Percentiles rank a stretch among this genome's conserved stretches.
These are phyloP conservation scores for Trichoderma sp. DNA, from an alignment of 2,329 filamentous ascomycete genomes.

Conservation along the genomic window DNA sequence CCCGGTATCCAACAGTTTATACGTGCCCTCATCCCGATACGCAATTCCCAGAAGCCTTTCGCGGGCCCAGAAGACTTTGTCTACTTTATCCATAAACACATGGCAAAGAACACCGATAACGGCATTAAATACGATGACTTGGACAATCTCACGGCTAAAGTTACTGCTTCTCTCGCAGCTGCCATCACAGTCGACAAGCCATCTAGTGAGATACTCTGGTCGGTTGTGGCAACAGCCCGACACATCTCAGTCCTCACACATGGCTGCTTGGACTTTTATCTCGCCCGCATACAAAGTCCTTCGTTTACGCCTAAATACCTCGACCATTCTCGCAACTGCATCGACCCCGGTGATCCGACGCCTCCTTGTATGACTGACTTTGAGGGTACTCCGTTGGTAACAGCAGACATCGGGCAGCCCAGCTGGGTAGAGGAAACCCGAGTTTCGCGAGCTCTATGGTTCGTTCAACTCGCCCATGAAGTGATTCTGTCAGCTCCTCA, in stretches of 20 bases:
- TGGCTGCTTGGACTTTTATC: slow-evolving; percentile 30
- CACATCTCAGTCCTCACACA: slow-evolving; percentile 32
- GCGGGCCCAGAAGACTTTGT: background rate
- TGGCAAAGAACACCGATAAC: background rate
- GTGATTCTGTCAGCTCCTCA: background rate
- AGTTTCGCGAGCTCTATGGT: slow-evolving; percentile 32
- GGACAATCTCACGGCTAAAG: background rate
- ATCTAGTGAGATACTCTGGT: background rate
- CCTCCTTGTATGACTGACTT: slow-evolving; percentile 3
- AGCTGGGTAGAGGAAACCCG: slow-evolving; percentile 36
- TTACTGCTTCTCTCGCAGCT: background rate
- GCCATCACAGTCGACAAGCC: background rate
- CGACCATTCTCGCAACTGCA: background rate
- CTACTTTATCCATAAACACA: slow-evolving; percentile 1
- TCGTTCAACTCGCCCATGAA: slow-evolving; percentile 31
- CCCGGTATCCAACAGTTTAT: slow-evolving; percentile 16
- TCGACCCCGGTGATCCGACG: background rate
- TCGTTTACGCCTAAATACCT: background rate
- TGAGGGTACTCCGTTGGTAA: background rate
- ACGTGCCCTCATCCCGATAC: slow-evolving; percentile 10
- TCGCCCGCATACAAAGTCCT: background rate
- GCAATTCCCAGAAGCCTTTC: background rate
- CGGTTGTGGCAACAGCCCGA: slow-evolving; percentile 30
- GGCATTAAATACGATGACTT: background rate
- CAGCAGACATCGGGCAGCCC: slow-evolving; percentile 29